Evolutionary conservation across 768 basidiomycete genomes (phyloP).

Genomic region (Tricholomella constricta): DNA sequence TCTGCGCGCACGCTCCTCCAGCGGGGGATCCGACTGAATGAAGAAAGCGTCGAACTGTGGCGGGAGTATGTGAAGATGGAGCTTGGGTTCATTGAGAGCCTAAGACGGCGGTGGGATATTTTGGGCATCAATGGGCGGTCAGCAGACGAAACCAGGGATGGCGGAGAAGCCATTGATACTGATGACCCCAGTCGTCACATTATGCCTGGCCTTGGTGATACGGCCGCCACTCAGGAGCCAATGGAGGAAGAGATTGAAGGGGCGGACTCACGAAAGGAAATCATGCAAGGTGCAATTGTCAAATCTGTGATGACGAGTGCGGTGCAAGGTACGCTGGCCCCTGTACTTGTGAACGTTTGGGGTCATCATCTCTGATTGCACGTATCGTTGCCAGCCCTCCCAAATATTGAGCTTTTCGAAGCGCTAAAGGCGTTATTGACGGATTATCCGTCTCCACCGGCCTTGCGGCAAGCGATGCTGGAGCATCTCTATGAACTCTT

Average conservation of each 20-base stretch:
- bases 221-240: constrained; percentile 22
- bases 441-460: constrained; percentile 36
- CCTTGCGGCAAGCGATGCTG: constrained; percentile 37
- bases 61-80: constrained; percentile 91
- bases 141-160: constrained; percentile 30
- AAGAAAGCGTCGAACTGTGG: constrained; percentile 78
- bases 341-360: neutral
- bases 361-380: neutral
- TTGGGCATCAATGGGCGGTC: constrained; percentile 59
- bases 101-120: constrained; percentile 77
- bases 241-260: constrained; percentile 44
- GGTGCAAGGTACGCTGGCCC: constrained; percentile 54
- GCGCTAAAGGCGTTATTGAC: constrained; percentile 38
- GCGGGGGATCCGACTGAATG: constrained; percentile 80
- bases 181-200: constrained; percentile 25
- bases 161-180: neutral
- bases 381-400: constrained; percentile 34
- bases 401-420: constrained; percentile 43
- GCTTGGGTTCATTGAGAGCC: constrained; percentile 77
- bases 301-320: constrained; percentile 77
- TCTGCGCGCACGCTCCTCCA: constrained; percentile 83
- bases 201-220: constrained; percentile 22
- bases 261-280: constrained; percentile 59
- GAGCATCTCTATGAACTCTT: constrained; percentile 41
- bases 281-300: constrained; percentile 81